Conservation (phyloP, 1,284 basidiomycete genomes). For the Sporisorium reilianum region DNA sequence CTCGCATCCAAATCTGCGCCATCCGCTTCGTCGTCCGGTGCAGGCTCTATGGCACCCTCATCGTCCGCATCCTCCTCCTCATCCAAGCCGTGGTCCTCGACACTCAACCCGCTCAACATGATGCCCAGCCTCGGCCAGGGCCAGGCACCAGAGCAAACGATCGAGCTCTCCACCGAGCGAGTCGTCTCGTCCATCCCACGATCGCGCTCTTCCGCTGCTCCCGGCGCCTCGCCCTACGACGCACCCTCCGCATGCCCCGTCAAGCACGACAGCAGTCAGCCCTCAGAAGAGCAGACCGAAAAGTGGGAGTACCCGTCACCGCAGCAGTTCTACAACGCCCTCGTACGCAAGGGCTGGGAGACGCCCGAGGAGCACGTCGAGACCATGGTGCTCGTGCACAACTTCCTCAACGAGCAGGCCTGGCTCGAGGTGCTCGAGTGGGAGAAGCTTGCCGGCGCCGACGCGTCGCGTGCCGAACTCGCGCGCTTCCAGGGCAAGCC, state of each 20-base stretch:
- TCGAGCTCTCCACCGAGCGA: conserved; percentile 80
- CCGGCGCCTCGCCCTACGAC: conserved; percentile 65
- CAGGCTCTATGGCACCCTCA: conserved; percentile 23
- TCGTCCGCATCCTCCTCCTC: conserved; percentile 29
- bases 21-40: neutral
- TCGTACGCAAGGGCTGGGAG: conserved; percentile 96
- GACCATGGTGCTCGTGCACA: conserved; percentile 98
- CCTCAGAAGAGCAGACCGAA: conserved; percentile 57
- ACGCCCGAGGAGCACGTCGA: conserved; percentile 96
- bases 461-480: conserved; percentile 73
- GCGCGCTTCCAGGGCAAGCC: conserved; percentile 90
- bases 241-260: conserved; percentile 64
- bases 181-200: conserved; percentile 88
- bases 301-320: conserved; percentile 97
- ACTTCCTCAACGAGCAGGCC: conserved; percentile 95
- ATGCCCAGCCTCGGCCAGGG: conserved; percentile 85
- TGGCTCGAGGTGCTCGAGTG: conserved; percentile 95
- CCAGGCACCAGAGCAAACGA: conserved; percentile 75
- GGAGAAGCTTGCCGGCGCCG: conserved; percentile 74
- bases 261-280: conserved; percentile 44
- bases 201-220: conserved; percentile 70
- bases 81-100: conserved; percentile 46
- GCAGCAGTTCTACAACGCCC: conserved; percentile 98
- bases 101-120: conserved; percentile 84
- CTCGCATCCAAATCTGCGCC: conserved; percentile 33